These are phyloP conservation scores for Pythium aristosporum DNA, from an alignment of 352 stramenopile genomes.

Conservation along the genomic window DNA sequence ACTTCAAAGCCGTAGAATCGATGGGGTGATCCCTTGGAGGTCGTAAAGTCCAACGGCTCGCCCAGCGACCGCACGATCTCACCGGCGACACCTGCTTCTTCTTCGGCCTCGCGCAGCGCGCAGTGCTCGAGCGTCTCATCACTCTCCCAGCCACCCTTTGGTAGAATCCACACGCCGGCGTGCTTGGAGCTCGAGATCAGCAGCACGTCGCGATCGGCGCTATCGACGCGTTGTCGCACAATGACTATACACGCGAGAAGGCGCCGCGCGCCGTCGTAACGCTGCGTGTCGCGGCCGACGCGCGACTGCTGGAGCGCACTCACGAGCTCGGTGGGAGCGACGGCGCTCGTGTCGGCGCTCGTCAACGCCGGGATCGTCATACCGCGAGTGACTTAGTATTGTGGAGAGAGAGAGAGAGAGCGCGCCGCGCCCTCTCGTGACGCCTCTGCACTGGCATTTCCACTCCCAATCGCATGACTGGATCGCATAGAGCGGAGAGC, in stretches of 20 bases:
- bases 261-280: constrained; percentile 57
- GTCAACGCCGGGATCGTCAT: background rate
- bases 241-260: constrained; percentile 62
- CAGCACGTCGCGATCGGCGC: constrained; percentile 40
- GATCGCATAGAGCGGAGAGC: background rate
- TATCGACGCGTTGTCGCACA: constrained; percentile 9
- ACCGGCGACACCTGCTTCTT: constrained; percentile 88
- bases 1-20: constrained; percentile 54
- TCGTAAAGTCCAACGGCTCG: constrained; percentile 42
- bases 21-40: constrained; percentile 43
- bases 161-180: constrained; percentile 91
- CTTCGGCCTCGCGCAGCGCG: constrained; percentile 90
- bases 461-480: too few relatives aligned
- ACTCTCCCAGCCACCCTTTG: constrained; percentile 96
- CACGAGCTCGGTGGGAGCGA: background rate
- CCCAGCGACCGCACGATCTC: constrained; percentile 43
- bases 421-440: too few relatives aligned
- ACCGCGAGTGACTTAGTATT: background rate
- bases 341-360: background rate
- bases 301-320: constrained; percentile 45
- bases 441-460: background rate
- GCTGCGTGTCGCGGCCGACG: constrained; percentile 59
- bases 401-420: too few relatives aligned
- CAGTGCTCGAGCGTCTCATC: constrained; percentile 92
- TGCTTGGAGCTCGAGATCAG: constrained; percentile 91